Base-by-base conservation (phyloP, 164 flowering plant genomes). In the Dillenia turbinata region DNA sequence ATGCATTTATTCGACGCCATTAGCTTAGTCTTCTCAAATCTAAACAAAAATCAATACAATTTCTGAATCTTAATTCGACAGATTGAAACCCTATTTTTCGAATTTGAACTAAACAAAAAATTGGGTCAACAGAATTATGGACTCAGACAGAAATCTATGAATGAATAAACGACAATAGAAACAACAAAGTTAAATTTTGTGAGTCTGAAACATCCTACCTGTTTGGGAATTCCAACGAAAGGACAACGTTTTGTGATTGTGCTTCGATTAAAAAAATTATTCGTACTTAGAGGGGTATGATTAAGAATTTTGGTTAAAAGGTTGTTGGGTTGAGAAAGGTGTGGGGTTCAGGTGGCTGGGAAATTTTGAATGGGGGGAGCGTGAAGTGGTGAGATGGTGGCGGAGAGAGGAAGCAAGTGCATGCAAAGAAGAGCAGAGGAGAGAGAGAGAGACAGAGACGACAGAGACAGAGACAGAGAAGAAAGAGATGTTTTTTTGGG, bases 1-100 rank as follows among this genome's bases (percentile, higher is more conserved):
- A 80, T 83, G 73, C 94, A 88, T 46, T 52, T 73, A 60, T 51
- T 76, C 64, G 78, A 64, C 69, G 40, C 83, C 93, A 85, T 87
- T 49, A 47, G 10, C 61, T 24, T 47, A 65, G 49, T 52, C 60
- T 44, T 62, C 45, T 60, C 43, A 68, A 71, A 55, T 45, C 62
- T 24, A 47, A 50, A 47, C 47, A 49, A 24, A 26, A 51, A 59
- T 14, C 17, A 33, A 62, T 26, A 55, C 50, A 44, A 45, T 16
- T 12, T 56, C 6, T 5, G 13, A 52, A 61, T 47, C 6, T 33
- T 33, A 53, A 43, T 54, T 22, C 44, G 44, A 60, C 50, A 44
- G 22, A 12, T 8, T 12, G 40, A 33, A 57, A 47, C 12, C 54
- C 57, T 56, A 16, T 44, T 19, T 53, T 22, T 16, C 49, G 33